phyloP scores from a whole-genome alignment of 495 filamentous ascomycete species.

The Aspergillus cristatus region DNA sequence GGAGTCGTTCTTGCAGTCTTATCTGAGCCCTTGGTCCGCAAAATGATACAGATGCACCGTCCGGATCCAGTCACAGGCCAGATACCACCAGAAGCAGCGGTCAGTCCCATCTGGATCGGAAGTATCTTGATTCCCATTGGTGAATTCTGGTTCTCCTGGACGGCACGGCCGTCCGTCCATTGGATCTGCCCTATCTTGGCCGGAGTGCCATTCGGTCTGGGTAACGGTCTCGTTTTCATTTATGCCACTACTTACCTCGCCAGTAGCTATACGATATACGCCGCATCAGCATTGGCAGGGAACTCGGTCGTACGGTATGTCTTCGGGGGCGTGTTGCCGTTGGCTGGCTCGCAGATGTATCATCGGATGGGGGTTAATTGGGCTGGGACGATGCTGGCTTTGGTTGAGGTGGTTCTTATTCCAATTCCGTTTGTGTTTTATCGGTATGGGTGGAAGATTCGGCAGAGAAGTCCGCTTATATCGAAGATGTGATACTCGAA shows the following conservation, averaged over 20 bases:
- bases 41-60: slow-evolving; percentile 56
- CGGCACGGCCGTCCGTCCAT: slow-evolving; percentile 55
- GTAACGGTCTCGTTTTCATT: slow-evolving; percentile 63
- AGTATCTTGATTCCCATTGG: slow-evolving; percentile 54
- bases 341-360: slow-evolving; percentile 65
- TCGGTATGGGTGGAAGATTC: slow-evolving; percentile 55
- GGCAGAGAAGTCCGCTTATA: slow-evolving; percentile 52
- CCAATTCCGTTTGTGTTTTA: slow-evolving; percentile 73
- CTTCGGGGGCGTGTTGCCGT: slow-evolving; percentile 55
- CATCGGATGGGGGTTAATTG: slow-evolving; percentile 53
- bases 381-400: slow-evolving; percentile 62
- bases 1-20: slow-evolving; percentile 54
- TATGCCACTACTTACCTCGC: slow-evolving; percentile 64
- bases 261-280: slow-evolving; percentile 59
- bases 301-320: slow-evolving; percentile 53
- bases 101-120: slow-evolving; percentile 58
- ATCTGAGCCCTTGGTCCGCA: slow-evolving; percentile 53
- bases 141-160: slow-evolving; percentile 70
- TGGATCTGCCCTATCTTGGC: slow-evolving; percentile 62
- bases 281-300: slow-evolving; percentile 61
- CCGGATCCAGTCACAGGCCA: slow-evolving; percentile 56
- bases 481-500: slow-evolving; percentile 30
- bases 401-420: slow-evolving; percentile 55
- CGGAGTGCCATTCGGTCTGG: slow-evolving; percentile 63
- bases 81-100: slow-evolving; percentile 55